Evolutionary conservation across 2,329 filamentous ascomycete genomes (phyloP).

Genomic region (Magnaporthales sp.): DNA sequence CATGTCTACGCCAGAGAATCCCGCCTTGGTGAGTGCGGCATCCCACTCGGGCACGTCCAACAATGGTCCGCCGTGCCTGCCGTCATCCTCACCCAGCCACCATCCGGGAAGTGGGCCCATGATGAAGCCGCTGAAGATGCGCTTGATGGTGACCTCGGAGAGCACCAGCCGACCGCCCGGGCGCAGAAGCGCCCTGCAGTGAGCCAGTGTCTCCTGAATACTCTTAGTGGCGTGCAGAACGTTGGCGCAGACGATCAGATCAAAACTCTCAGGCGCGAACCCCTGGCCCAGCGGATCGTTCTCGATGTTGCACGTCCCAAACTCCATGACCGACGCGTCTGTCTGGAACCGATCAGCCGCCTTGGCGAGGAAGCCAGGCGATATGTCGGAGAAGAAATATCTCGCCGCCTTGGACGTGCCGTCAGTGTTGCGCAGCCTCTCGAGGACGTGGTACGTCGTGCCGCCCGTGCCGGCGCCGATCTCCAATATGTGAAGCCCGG

Average conservation of each 20-base stretch:
- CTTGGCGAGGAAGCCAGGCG: slow-evolving; percentile 36
- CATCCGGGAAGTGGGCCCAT: slow-evolving; percentile 22
- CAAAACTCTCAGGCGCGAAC: neutral
- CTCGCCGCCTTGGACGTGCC: slow-evolving; percentile 34
- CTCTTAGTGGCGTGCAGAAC: slow-evolving; percentile 22
- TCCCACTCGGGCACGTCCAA: neutral
- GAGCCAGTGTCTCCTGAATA: slow-evolving; percentile 15
- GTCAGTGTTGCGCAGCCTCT: slow-evolving; percentile 17
- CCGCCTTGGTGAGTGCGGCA: neutral
- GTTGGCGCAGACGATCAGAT: slow-evolving; percentile 6
- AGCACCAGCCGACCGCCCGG: slow-evolving; percentile 16
- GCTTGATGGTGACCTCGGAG: slow-evolving; percentile 9
- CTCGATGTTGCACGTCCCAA: slow-evolving; percentile 1
- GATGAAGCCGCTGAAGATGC: slow-evolving; percentile 10
- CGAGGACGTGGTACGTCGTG: slow-evolving; percentile 15
- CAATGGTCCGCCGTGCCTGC: neutral
- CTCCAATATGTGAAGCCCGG: slow-evolving; percentile 22
- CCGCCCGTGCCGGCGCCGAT: slow-evolving; percentile 27
- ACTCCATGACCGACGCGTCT: slow-evolving; percentile 37
- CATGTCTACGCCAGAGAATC: neutral
- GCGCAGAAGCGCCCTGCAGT: slow-evolving; percentile 17
- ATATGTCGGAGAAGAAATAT: slow-evolving; percentile 35
- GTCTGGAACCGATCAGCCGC: slow-evolving; percentile 44
- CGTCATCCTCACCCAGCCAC: slow-evolving; percentile 17
- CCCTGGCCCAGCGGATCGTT: neutral